Conservation (phyloP, 768 basidiomycete species). For the Boletus rubroflammeus region DNA sequence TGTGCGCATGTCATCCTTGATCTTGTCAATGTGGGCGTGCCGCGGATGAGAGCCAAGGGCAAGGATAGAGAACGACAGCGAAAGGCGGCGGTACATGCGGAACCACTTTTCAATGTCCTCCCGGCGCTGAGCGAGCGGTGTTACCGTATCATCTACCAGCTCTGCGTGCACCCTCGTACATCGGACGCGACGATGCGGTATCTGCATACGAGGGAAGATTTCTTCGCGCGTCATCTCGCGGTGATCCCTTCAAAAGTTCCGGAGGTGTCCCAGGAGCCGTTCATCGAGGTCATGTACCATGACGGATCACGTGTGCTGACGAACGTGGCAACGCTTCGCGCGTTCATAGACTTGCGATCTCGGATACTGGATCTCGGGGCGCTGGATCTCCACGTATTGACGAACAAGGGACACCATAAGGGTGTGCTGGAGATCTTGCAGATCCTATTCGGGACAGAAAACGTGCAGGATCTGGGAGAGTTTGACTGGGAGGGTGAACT, state of each 20-base stretch:
- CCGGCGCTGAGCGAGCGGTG: constrained; percentile 83
- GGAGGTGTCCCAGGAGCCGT: constrained; percentile 43
- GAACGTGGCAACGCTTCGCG: constrained; percentile 61
- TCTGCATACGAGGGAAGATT: constrained; percentile 82
- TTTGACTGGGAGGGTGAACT: constrained; percentile 38
- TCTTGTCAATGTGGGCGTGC: constrained; percentile 69
- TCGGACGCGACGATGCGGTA: constrained; percentile 81
- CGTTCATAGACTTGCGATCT: constrained; percentile 80
- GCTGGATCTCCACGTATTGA: constrained; percentile 83
- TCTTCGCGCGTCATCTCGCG: constrained; percentile 83
- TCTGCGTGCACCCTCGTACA: constrained; percentile 84
- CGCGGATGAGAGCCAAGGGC: constrained; percentile 46
- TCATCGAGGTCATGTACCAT: constrained; percentile 57
- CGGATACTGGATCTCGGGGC: constrained; percentile 83
- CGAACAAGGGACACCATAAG: constrained; percentile 71
- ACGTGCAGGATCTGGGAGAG: constrained; percentile 39
- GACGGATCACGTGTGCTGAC: constrained; percentile 71
- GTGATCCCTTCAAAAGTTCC: constrained; percentile 67
- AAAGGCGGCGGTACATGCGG: constrained; percentile 27
- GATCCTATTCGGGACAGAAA: constrained; percentile 74
- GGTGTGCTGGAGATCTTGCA: constrained; percentile 70
- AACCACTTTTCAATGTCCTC: constrained; percentile 58
- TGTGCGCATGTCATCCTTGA: constrained; percentile 81
- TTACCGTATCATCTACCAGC: constrained; percentile 78
- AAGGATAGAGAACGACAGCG: constrained; percentile 34